Conservation (phyloP, 352 stramenopile genomes). For the Phytopythium boreale region DNA sequence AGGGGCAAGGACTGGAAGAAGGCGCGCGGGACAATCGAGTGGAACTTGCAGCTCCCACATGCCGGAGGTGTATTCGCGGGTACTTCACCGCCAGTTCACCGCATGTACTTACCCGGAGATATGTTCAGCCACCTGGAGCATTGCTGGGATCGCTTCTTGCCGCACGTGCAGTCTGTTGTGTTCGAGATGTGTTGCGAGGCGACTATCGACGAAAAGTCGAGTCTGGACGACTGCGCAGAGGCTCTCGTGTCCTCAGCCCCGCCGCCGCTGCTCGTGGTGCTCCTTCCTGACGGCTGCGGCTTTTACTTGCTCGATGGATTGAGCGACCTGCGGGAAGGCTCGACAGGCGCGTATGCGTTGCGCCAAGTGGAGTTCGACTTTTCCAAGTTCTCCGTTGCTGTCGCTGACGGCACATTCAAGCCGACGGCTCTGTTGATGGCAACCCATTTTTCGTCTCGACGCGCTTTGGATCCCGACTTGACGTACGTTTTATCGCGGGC, state of each 20-base stretch:
- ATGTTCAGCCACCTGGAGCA: constrained; percentile 37
- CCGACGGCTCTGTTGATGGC: constrained; percentile 37
- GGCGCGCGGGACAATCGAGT: constrained; percentile 29
- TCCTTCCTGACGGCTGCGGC: neutral
- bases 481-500: constrained; percentile 23
- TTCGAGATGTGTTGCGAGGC: constrained; percentile 56
- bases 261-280: neutral
- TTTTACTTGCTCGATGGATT: constrained; percentile 2
- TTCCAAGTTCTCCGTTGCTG: constrained; percentile 31
- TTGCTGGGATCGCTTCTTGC: constrained; percentile 57
- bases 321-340: constrained; percentile 4
- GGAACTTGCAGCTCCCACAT: constrained; percentile 14
- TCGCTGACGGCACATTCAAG: constrained; percentile 52
- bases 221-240: constrained; percentile 40
- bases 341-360: constrained; percentile 21
- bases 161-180: constrained; percentile 54
- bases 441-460: constrained; percentile 40
- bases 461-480: constrained; percentile 34
- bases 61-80: neutral
- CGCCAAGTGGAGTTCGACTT: constrained; percentile 70
- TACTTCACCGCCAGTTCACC: constrained; percentile 42
- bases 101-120: constrained; percentile 25
- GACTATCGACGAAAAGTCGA: constrained; percentile 40
- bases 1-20: constrained; percentile 51
- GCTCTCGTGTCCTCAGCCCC: constrained; percentile 7